A percentile compares a stretch with the other conserved stretches of the same genome.
Conservation (phyloP, 2,329 filamentous ascomycete species). For the Cladorrhinum sp. region DNA sequence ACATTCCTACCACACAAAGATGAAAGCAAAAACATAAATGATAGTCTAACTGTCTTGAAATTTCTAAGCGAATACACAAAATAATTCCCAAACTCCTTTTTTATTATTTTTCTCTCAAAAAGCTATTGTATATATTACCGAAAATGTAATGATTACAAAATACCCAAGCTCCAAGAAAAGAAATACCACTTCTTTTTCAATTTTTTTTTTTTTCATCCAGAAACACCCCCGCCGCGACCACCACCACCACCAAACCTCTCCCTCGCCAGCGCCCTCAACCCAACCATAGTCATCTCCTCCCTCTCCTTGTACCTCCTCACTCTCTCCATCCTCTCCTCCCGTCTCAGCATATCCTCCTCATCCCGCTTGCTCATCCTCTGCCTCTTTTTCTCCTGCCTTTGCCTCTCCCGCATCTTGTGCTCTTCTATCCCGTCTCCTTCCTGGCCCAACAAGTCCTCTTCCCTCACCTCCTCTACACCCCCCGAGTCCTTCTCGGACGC, state of each 20-base stretch:
- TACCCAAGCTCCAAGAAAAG: too few relatives aligned
- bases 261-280: slow-evolving; percentile 74
- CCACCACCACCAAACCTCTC: slow-evolving; percentile 63
- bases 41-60: too few relatives aligned
- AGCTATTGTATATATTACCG: too few relatives aligned
- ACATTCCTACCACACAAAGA: too few relatives aligned
- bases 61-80: too few relatives aligned
- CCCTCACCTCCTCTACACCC: slow-evolving; percentile 60
- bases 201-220: too few relatives aligned
- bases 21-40: too few relatives aligned
- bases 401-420: slow-evolving; percentile 64
- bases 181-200: too few relatives aligned
- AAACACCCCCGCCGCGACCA: neutral
- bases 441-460: slow-evolving; percentile 77
- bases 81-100: too few relatives aligned
- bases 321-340: slow-evolving; percentile 77
- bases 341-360: slow-evolving; percentile 70
- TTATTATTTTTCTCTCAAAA: too few relatives aligned
- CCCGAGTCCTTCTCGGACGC: slow-evolving; percentile 59
- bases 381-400: slow-evolving; percentile 70
- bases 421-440: slow-evolving; percentile 63
- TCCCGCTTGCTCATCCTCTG: slow-evolving; percentile 81
- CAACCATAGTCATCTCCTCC: slow-evolving; percentile 81
- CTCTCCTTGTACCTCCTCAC: slow-evolving; percentile 66
- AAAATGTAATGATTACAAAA: too few relatives aligned